Percentiles rank a stretch among this genome's conserved stretches.
Evolutionary conservation across 148 eudicot species (phyloP).

Genomic region (Chenopodium formosanum): DNA sequence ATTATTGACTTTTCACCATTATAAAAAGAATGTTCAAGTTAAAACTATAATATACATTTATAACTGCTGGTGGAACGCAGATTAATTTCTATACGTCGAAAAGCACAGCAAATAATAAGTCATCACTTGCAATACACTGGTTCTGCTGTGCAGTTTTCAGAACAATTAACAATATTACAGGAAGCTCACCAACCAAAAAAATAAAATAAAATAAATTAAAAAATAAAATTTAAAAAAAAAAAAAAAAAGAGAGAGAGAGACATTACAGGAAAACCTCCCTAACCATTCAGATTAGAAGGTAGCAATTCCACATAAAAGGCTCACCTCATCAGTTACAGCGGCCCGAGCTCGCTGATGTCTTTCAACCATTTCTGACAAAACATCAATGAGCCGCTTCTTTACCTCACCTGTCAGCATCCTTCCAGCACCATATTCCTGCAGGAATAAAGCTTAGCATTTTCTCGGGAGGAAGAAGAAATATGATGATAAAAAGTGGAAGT

Average conservation of each 20-base stretch:
- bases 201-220: too few relatives aligned
- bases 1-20: background rate
- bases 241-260: background rate
- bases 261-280: background rate
- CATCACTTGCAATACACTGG: background rate
- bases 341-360: slow-evolving; percentile 86
- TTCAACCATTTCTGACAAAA: slow-evolving; percentile 80
- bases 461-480: background rate
- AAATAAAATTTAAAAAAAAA: background rate
- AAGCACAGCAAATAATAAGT: background rate
- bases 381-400: slow-evolving; percentile 72
- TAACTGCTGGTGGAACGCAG: background rate
- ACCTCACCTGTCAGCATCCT: slow-evolving; percentile 93
- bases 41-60: background rate
- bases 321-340: slow-evolving; percentile 88
- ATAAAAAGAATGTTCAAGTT: background rate
- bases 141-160: background rate
- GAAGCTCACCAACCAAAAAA: too few relatives aligned
- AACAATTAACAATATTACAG: background rate
- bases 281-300: background rate
- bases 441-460: background rate
- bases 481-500: background rate
- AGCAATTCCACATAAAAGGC: background rate
- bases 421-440: slow-evolving; percentile 87
- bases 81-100: too few relatives aligned